These are phyloP conservation scores for Pouteria campechiana DNA, from an alignment of 179 eudicot genomes.

Conservation along the genomic window DNA sequence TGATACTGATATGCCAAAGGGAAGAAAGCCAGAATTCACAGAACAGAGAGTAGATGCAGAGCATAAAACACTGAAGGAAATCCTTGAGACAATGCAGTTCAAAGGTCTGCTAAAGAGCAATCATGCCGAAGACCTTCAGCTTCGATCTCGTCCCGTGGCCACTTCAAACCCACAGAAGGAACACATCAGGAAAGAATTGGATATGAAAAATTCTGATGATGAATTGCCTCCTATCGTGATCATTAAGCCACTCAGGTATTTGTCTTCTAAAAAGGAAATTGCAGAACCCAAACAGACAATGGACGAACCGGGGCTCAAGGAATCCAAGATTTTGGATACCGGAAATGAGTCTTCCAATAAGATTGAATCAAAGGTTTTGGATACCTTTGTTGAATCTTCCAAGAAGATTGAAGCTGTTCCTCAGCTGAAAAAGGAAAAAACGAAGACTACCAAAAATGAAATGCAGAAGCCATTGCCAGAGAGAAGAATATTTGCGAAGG, in stretches of 20 bases:
- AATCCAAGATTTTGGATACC: conserved; percentile 2
- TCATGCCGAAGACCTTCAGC: conserved; percentile 7
- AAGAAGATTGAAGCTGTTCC: conserved; percentile 12
- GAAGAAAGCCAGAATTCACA: conserved; percentile 22
- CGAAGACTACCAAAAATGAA: conserved; percentile 6
- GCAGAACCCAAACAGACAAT: conserved; percentile 2
- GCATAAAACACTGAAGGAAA: conserved; percentile 35
- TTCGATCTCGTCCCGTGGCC: conserved; percentile 7
- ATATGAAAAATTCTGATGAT: conserved; percentile 9
- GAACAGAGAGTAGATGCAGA: conserved; percentile 22
- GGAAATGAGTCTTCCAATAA: conserved; percentile 8
- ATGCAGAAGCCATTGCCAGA: conserved; percentile 1
- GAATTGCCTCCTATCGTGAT: conserved; percentile 65
- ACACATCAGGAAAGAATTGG: no score
- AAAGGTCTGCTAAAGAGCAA: conserved; percentile 43
- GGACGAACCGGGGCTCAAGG: conserved; percentile 12
- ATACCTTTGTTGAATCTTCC: conserved; percentile 4
- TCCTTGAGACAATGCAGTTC: conserved; percentile 42
- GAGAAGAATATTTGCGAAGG: conserved; percentile 7
- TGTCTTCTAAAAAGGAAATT: conserved; percentile 4
- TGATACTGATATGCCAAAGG: conserved; percentile 41
- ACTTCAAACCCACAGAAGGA: conserved; percentile 1
- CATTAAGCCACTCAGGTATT: conserved; percentile 40
- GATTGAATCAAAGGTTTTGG: conserved; percentile 3
- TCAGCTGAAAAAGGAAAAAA: conserved; percentile 14